Conservation (phyloP, 805 yeast genomes). For the Teunomyces panamensis region DNA sequence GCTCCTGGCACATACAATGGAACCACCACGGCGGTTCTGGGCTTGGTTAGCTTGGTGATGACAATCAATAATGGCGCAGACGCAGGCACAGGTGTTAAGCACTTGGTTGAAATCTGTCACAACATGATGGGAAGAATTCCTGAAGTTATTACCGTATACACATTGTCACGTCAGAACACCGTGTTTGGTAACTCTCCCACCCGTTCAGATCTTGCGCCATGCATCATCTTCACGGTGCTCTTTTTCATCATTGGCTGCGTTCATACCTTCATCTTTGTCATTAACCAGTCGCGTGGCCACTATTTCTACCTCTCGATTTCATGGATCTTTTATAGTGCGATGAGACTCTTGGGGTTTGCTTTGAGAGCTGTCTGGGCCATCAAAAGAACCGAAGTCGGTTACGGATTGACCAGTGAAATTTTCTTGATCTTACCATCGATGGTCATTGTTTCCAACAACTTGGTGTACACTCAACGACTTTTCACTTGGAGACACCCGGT, state of each 20-base stretch:
- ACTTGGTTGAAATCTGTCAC: slow-evolving; percentile 2
- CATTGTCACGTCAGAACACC: slow-evolving; percentile 8
- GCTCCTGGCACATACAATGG: background rate
- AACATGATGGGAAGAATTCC: slow-evolving; percentile 8
- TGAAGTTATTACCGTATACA: slow-evolving; percentile 1
- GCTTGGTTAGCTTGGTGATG: slow-evolving; percentile 13
- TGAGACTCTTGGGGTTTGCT: slow-evolving; percentile 11
- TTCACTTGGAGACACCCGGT: slow-evolving; percentile 21
- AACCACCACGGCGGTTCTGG: slow-evolving; percentile 8
- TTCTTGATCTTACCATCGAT: slow-evolving; percentile 13
- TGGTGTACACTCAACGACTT: slow-evolving; percentile 16
- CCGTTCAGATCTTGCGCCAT: slow-evolving; percentile 12
- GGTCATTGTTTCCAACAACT: slow-evolving; percentile 13
- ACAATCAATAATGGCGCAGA: slow-evolving; percentile 42
- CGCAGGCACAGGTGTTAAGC: slow-evolving; percentile 46
- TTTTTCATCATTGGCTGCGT: slow-evolving; percentile 7
- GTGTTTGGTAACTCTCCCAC: slow-evolving; percentile 15
- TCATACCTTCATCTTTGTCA: slow-evolving; percentile 9
- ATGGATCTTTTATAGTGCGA: slow-evolving; percentile 9
- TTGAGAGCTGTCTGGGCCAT: slow-evolving; percentile 12
- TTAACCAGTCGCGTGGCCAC: slow-evolving; percentile 14
- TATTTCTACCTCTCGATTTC: slow-evolving; percentile 13
- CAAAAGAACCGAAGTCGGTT: slow-evolving; percentile 3
- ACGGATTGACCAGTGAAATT: slow-evolving; percentile 12
- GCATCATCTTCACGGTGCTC: slow-evolving; percentile 8